phyloP scores from a whole-genome alignment of 257 asterid species.

The Anisodus tanguticus region DNA sequence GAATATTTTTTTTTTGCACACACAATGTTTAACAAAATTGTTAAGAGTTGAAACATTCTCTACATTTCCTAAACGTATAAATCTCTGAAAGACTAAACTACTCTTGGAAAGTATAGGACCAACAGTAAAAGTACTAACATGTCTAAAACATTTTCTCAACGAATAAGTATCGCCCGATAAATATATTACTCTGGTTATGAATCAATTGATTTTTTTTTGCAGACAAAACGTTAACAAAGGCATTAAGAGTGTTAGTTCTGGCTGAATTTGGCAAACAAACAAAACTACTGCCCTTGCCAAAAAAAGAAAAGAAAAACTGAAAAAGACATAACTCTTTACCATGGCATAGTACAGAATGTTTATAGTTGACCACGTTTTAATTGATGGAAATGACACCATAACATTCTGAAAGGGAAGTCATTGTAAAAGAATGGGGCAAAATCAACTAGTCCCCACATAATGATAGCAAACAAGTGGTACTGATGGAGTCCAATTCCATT shows the following conservation, averaged over 20 bases:
- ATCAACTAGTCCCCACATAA: constrained; percentile 15
- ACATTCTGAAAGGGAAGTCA: background rate
- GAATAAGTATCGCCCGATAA: background rate
- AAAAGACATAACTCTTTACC: background rate
- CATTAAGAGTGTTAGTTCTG: background rate
- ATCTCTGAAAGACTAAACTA: too few species aligned
- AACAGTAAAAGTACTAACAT: background rate
- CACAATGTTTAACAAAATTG: background rate
- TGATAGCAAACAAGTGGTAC: constrained; percentile 12
- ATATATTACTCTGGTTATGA: background rate
- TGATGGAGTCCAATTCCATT: background rate
- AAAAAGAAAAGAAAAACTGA: background rate
- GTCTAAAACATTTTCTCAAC: background rate
- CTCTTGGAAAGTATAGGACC: background rate
- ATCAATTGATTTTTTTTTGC: background rate
- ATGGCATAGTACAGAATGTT: background rate
- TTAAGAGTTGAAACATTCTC: background rate
- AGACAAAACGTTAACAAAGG: background rate
- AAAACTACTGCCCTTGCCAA: background rate
- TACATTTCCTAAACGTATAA: background rate
- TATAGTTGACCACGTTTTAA: background rate
- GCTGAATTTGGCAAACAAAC: background rate
- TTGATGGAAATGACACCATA: background rate
- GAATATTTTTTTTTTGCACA: too few species aligned
- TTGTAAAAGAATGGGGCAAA: constrained; percentile 17